Conservation (phyloP, 1,139 yeast genomes). For the Hyphopichia khmerensis region DNA sequence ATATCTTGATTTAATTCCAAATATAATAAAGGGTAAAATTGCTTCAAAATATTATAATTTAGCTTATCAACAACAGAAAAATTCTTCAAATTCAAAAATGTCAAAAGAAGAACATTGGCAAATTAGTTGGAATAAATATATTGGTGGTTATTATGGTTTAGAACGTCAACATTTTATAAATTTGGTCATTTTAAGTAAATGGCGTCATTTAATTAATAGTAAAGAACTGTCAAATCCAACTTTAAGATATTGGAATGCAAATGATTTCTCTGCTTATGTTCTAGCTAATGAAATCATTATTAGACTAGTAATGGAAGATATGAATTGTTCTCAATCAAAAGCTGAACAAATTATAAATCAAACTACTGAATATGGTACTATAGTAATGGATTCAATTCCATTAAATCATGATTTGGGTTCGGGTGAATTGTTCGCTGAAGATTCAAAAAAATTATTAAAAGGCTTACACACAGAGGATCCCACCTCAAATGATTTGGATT, state of each 20-base stretch:
- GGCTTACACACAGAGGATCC: constrained; percentile 2
- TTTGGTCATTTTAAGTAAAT: constrained; percentile 27
- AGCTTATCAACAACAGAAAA: constrained; percentile 40
- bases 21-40: constrained; percentile 41
- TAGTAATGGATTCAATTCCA: constrained; percentile 41
- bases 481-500: neutral
- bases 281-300: constrained; percentile 64
- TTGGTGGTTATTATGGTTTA: constrained; percentile 65
- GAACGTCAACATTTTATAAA: constrained; percentile 56
- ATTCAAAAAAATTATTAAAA: constrained; percentile 12
- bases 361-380: constrained; percentile 58
- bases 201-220: constrained; percentile 22
- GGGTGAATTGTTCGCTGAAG: constrained; percentile 16
- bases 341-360: constrained; percentile 47
- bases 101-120: constrained; percentile 47
- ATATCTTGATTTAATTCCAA: constrained; percentile 33
- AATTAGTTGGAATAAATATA: constrained; percentile 46
- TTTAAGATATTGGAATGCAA: constrained; percentile 59
- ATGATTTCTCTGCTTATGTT: constrained; percentile 56
- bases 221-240: constrained; percentile 36
- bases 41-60: constrained; percentile 47
- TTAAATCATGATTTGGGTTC: constrained; percentile 28
- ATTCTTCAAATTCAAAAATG: constrained; percentile 43
- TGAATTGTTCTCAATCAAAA: constrained; percentile 28
- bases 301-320: constrained; percentile 50